Base-by-base conservation (phyloP, 257 asterid species). In the Linderniella brevidens region DNA sequence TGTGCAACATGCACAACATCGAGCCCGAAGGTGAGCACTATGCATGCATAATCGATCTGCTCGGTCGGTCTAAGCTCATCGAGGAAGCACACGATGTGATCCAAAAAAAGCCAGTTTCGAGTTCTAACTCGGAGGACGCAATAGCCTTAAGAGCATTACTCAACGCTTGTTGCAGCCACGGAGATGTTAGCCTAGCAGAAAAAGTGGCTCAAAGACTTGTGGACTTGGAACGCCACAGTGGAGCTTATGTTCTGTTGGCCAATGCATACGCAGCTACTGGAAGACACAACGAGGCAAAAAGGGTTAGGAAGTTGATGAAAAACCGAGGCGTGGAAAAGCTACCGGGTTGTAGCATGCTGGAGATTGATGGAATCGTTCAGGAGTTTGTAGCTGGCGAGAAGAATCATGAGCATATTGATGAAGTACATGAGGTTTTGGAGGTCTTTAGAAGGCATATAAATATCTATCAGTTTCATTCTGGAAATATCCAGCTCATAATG, bases 291-390 rank as follows among this genome's bases (percentile, higher is more conserved):
- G 62, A 62, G 36, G 86, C 77, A 0, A 17, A 56, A 17, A 63
- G 64, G 51, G 32, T 68, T 16, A 65, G 93, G 66, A 73, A 71
- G 56, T 57, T 36, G 67, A 78, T 82, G 92, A 69, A 41, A 55
- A 63, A 45, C 13, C 64, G 53, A 48, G 73, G 79, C 37, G 79
- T 82, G 41, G 77, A 73, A 50, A 82, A 82, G 73, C 58, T 63
- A 8, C 94, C 86, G 1, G 94, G 94, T 0, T 75, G 92, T 58
- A 82, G 92, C 70, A 70, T 81, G 5, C 62, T 82, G 50, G 92
- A 78, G 76, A 75, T 78, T 8, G 52, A 64, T 18, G 78, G 86
- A 9, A 32, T 53, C 29, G 86, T 69, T 53, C 79, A 76, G 38
- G 92, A 78, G 68, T 73, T 82, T 39, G 20, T 78, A 55, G 92